A percentile compares a stretch with the other conserved stretches of the same genome.
These are phyloP conservation scores for Blastocladiella emersonii DNA, from an alignment of 371 early-diverging fungal species.

Conservation along the genomic window DNA sequence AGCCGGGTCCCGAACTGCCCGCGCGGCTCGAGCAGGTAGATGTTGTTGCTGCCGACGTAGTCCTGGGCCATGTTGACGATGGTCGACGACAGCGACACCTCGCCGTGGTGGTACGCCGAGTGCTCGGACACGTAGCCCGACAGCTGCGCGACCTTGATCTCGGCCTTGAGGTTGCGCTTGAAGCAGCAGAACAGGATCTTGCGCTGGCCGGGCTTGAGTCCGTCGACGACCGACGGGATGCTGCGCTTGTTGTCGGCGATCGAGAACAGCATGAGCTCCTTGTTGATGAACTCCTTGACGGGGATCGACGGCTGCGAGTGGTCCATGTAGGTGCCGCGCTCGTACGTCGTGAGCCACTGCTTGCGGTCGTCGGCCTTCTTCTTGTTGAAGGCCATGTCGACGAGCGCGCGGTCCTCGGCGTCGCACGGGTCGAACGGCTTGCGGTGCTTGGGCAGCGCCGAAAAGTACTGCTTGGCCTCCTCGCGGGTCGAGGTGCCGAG, in stretches of 20 bases:
- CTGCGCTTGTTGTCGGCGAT: slow-evolving; percentile 97
- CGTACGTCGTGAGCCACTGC: slow-evolving; percentile 75
- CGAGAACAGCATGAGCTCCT: slow-evolving; percentile 92
- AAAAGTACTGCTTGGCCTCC: slow-evolving; percentile 96
- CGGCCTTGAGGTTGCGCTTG: slow-evolving; percentile 69
- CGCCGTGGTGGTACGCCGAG: slow-evolving; percentile 98
- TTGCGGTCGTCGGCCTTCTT: slow-evolving; percentile 94
- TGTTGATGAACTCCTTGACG: slow-evolving; percentile 93
- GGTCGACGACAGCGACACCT: slow-evolving; percentile 73
- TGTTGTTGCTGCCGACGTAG: slow-evolving; percentile 97
- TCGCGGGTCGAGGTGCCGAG: slow-evolving; percentile 86
- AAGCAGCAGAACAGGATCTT: slow-evolving; percentile 94
- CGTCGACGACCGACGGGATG: slow-evolving; percentile 97
- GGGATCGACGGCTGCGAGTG: slow-evolving; percentile 60
- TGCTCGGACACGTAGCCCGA: slow-evolving; percentile 91
- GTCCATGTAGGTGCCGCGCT: slow-evolving; percentile 93
- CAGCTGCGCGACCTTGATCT: slow-evolving; percentile 95
- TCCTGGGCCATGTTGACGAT: slow-evolving; percentile 97
- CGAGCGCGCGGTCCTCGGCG: slow-evolving; percentile 57
- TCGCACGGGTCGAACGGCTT: slow-evolving; percentile 65
- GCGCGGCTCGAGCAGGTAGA: slow-evolving; percentile 78
- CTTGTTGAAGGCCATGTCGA: slow-evolving; percentile 98
- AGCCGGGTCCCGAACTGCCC: slow-evolving; percentile 98
- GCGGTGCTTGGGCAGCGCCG: slow-evolving; percentile 58
- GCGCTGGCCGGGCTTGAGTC: slow-evolving; percentile 98